Percentiles rank a stretch among this genome's conserved stretches.
Evolutionary conservation across 495 filamentous ascomycete genomes (phyloP).

Genomic region (Aspergillus biplanus): DNA sequence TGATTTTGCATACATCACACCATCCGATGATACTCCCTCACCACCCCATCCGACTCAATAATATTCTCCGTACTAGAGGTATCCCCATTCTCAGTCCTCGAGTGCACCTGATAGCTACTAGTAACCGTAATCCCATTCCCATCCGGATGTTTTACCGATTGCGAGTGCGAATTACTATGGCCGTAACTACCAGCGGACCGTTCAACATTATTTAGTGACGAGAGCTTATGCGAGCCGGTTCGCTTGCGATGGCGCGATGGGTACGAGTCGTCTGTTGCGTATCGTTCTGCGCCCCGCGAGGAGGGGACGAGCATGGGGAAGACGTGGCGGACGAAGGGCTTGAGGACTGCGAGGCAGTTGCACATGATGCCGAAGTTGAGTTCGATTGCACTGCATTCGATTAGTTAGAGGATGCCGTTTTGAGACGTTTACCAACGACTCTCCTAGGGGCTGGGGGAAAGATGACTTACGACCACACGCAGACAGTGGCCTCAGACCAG

Average conservation of each 20-base stretch:
- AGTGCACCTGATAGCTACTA: constrained; percentile 1
- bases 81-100: constrained; percentile 3
- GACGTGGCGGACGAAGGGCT: constrained; percentile 9
- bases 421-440: too few species aligned
- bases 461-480: constrained; percentile 14
- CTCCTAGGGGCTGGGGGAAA: too few species aligned
- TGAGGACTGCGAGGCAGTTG: constrained; percentile 12
- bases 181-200: background rate
- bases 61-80: constrained; percentile 4
- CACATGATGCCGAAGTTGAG: constrained; percentile 11
- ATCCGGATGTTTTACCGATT: background rate
- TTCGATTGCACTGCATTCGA: constrained; percentile 5
- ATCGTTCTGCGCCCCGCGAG: background rate
- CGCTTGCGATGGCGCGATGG: background rate
- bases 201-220: background rate
- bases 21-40: constrained; percentile 6
- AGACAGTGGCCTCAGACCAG: constrained; percentile 9
- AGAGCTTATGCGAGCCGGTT: constrained; percentile 3
- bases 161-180: background rate
- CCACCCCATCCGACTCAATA: constrained; percentile 1
- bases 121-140: background rate
- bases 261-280: background rate
- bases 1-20: background rate
- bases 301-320: constrained; percentile 8
- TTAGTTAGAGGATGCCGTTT: background rate